Evolutionary conservation across 1,139 yeast species (phyloP).

Genomic region (Debaryomycetaceae sp.): DNA sequence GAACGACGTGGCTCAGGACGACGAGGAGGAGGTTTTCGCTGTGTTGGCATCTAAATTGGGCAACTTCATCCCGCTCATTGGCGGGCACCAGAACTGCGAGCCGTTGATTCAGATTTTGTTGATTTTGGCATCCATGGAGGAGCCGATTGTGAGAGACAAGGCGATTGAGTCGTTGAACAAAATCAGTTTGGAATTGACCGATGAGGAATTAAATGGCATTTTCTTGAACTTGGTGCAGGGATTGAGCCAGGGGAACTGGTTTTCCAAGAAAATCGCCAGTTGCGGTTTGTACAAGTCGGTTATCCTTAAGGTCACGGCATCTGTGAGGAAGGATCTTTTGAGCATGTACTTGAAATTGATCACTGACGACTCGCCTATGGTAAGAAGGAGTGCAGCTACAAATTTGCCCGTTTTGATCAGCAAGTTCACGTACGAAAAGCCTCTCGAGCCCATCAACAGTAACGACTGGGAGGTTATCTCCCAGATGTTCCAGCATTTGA

Average conservation of each 20-base stretch:
- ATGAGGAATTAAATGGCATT: conserved; percentile 61
- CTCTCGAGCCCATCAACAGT: conserved; percentile 23
- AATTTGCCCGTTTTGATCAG: conserved; percentile 73
- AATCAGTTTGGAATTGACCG: conserved; percentile 63
- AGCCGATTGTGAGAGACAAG: conserved; percentile 94
- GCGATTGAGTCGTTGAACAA: conserved; percentile 83
- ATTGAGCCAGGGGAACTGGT: conserved; percentile 90
- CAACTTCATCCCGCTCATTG: conserved; percentile 77
- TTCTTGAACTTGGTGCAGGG: conserved; percentile 76
- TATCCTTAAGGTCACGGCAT: conserved; percentile 56
- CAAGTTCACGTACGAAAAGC: conserved; percentile 39
- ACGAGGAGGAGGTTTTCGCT: conserved; percentile 96
- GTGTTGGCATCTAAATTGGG: conserved; percentile 91
- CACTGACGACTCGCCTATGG: conserved; percentile 97
- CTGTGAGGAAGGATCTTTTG: conserved; percentile 58
- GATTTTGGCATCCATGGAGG: conserved; percentile 88
- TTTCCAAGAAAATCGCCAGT: conserved; percentile 86
- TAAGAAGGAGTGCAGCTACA: conserved; percentile 89
- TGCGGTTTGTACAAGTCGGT: conserved; percentile 83
- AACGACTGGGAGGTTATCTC: conserved; percentile 73
- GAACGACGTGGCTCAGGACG: conserved; percentile 88
- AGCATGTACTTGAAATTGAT: conserved; percentile 66
- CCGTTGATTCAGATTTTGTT: conserved; percentile 83
- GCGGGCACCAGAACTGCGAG: conserved; percentile 78
- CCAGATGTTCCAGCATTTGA: conserved; percentile 76